Percentiles rank a stretch among this genome's conserved stretches.
These are phyloP conservation scores for Apiotrichum gracile DNA, from an alignment of 1,284 basidiomycete genomes.

Conservation along the genomic window DNA sequence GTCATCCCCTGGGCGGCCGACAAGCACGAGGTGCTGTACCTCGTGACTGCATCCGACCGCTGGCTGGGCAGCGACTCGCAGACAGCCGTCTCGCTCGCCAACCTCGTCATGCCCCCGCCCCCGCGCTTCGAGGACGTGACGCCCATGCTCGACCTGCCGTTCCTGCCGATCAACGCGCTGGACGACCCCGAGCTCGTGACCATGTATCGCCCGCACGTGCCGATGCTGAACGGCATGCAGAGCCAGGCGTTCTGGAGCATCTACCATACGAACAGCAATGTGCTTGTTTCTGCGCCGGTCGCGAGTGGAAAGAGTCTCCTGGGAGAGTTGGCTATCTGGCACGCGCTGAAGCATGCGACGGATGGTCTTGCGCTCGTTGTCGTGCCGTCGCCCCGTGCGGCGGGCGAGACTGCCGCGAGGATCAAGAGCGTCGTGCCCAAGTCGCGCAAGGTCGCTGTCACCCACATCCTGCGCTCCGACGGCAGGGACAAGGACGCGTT, in stretches of 20 bases:
- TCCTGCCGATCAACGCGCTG: constrained; percentile 59
- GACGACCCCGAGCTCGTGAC: constrained; percentile 53
- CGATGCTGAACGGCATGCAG: constrained; percentile 77
- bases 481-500: too few relatives aligned
- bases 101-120: constrained; percentile 77
- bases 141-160: constrained; percentile 71
- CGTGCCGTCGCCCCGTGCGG: constrained; percentile 38
- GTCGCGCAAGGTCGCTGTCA: constrained; percentile 24
- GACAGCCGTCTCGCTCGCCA: constrained; percentile 58
- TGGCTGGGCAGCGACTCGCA: constrained; percentile 92
- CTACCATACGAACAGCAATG: constrained; percentile 63
- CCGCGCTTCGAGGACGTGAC: constrained; percentile 58
- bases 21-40: constrained; percentile 62
- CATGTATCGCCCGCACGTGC: constrained; percentile 50
- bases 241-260: constrained; percentile 85
- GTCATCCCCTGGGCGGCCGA: constrained; percentile 65
- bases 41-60: constrained; percentile 82
- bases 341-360: constrained; percentile 36
- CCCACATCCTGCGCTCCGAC: constrained; percentile 19
- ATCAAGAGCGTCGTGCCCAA: constrained; percentile 32
- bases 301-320: constrained; percentile 77
- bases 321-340: constrained; percentile 65
- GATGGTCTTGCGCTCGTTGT: constrained; percentile 38
- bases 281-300: constrained; percentile 74
- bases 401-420: constrained; percentile 38